Base-by-base conservation (phyloP, 257 asterid genomes). In the Scutellaria baicalensis region DNA sequence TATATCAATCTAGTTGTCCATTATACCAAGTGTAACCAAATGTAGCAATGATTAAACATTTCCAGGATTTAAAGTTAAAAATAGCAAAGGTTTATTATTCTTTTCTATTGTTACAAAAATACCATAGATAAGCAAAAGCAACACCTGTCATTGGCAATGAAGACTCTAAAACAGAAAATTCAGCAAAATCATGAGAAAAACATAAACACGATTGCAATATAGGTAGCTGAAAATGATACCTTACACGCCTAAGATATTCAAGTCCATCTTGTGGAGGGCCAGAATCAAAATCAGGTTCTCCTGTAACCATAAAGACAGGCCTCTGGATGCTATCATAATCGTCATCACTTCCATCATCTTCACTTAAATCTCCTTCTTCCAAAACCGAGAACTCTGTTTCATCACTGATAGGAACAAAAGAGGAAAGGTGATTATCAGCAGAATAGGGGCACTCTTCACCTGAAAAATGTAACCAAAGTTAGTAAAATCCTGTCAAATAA, bases 231-330 rank as follows among this genome's bases (percentile, higher is more conserved):
- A 76, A 72, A 66, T 31, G 39, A 61, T 87, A 87, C 98, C 97
- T 91, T 45, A 94, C 99, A 68, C 97, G 99, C 84, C 97, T 84
- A 69, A 94, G 96, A 83, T 82, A 94, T 76, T 94, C 99, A 36
- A 94, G 84, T 52, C 97, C 99, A 80, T 94, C 99, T 67, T 77
- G 84, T 63, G 97, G 95, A 83, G 97, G 97, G 59, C 97, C 97
- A 57, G 95, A 88, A 54, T 89, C 96, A 83, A 94, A 94, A 80
- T 94, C 86, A 35, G 97, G 99, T 76, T 89, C 96, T 61, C 97
- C 99, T 21, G 78, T 45, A 75, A 94, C 91, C 23, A 54, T 16
- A 82, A 94, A 88, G 59, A 96, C 99, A 47, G 95, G 93, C 80
- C 78, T 89, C 82, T 84, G 97, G 67, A 94, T 83, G 75, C 89